Evolutionary conservation across 139 green algal species (phyloP).

Genomic region (Limnomonas spitsbergensis): DNA sequence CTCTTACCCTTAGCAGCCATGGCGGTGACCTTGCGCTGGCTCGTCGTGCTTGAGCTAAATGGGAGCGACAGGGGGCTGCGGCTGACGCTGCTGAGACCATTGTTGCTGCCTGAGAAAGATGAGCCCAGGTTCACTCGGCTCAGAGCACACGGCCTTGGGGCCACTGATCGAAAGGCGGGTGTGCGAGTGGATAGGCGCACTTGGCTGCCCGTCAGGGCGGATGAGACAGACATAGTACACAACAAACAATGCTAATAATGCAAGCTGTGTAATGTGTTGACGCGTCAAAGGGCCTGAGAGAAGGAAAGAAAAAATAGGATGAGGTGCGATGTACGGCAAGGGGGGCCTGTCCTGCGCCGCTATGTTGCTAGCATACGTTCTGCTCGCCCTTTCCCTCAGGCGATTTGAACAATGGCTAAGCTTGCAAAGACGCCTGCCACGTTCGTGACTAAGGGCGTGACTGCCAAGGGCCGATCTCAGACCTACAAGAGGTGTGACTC

Average conservation of each 20-base stretch:
- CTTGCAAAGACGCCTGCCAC: slow-evolving; percentile 25
- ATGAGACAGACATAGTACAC: neutral
- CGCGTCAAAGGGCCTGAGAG: too few species aligned
- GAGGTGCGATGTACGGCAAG: too few species aligned
- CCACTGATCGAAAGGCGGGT: neutral
- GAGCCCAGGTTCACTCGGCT: slow-evolving; percentile 5
- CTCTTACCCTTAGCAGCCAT: slow-evolving; percentile 67
- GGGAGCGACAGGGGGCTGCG: neutral
- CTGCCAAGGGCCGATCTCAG: slow-evolving; percentile 47
- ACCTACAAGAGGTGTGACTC: slow-evolving; percentile 35
- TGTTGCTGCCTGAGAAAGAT: neutral
- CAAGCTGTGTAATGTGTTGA: too few species aligned
- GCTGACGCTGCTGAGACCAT: slow-evolving; percentile 2
- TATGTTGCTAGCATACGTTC: too few species aligned
- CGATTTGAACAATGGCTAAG: neutral
- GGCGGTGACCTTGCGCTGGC: slow-evolving; percentile 32
- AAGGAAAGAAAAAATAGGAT: too few species aligned
- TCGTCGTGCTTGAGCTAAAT: neutral
- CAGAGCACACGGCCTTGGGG: neutral
- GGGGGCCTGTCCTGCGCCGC: too few species aligned
- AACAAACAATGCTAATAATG: too few species aligned
- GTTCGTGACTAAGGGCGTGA: slow-evolving; percentile 52
- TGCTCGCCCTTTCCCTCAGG: neutral
- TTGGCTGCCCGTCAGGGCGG: neutral
- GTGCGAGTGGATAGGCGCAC: slow-evolving; percentile 23